Evolutionary conservation across 257 asterid species (phyloP).

Genomic region (Rhazya stricta): DNA sequence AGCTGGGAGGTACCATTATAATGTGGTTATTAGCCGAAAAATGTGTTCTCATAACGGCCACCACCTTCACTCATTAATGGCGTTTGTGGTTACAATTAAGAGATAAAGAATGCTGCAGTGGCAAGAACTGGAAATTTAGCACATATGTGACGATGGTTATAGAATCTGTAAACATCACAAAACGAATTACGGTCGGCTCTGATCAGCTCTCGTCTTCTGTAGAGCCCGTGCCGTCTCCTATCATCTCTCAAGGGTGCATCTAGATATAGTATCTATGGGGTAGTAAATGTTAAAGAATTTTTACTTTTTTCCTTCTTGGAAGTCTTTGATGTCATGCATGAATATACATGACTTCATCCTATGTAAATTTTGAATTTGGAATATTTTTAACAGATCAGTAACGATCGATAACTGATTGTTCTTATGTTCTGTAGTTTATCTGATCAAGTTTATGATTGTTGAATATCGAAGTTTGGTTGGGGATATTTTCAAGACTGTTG

Average conservation of each 20-base stretch:
- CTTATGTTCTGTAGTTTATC: not conserved
- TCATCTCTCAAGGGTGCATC: not conserved
- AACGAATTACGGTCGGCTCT: not conserved
- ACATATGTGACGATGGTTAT: not conserved
- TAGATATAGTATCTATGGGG: no score
- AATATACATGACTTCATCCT: not conserved
- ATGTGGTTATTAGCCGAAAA: constrained; percentile 20
- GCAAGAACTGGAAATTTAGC: not conserved
- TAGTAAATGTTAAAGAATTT: not conserved
- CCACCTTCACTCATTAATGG: constrained; percentile 8
- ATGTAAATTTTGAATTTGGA: not conserved
- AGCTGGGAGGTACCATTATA: not conserved
- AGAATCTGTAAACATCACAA: constrained; percentile 4
- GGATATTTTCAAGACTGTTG: no score
- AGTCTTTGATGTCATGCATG: constrained; percentile 9
- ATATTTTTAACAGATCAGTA: not conserved
- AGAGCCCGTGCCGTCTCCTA: constrained; percentile 12
- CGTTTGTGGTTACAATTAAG: not conserved
- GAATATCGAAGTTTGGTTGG: not conserved
- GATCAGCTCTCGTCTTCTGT: not conserved
- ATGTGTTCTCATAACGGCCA: constrained; percentile 21
- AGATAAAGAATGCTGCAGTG: not conserved
- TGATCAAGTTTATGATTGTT: no score
- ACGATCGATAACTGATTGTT: not conserved
- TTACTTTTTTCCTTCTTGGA: not conserved